Percentiles rank a stretch among this genome's conserved stretches.
Evolutionary conservation across 2,329 filamentous ascomycete genomes (phyloP).

Genomic region (Lasiodiplodia sp.): DNA sequence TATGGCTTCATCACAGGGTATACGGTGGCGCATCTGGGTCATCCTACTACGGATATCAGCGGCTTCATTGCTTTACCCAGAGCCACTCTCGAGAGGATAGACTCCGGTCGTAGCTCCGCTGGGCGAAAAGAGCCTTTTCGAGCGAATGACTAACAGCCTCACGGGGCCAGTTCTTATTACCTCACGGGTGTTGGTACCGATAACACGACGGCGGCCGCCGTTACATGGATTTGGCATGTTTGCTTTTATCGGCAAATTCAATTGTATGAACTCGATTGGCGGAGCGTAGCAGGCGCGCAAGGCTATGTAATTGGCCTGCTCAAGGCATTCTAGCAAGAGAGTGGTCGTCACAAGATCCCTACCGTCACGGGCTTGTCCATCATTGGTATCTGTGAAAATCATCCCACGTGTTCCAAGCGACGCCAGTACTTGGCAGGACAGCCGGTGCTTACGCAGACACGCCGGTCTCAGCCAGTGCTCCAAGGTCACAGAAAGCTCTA

Average conservation of each 20-base stretch:
- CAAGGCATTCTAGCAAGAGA: not conserved
- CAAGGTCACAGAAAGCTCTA: constrained; percentile 3
- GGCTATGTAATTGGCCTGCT: not conserved
- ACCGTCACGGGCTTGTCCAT: not conserved
- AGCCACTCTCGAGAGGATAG: not conserved
- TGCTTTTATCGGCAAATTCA: constrained; percentile 10
- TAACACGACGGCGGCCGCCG: constrained; percentile 1
- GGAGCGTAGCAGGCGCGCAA: not conserved
- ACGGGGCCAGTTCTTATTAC: not conserved
- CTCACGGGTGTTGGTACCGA: not conserved
- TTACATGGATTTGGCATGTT: constrained; percentile 3
- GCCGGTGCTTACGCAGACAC: constrained; percentile 5
- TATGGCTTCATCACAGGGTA: not conserved
- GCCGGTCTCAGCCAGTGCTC: constrained; percentile 6
- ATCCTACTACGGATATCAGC: not conserved
- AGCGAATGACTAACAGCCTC: not conserved
- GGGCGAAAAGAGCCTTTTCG: not conserved
- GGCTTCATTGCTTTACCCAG: not conserved
- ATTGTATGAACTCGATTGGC: constrained; percentile 6
- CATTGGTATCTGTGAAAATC: not conserved
- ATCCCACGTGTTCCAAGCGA: constrained; percentile 11
- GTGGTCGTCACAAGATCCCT: not conserved
- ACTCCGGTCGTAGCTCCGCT: not conserved
- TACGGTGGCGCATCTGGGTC: not conserved
- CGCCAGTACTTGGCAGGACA: constrained; percentile 9